Base-by-base conservation (phyloP, 805 yeast species). In the Maudiozyma barnettii region DNA sequence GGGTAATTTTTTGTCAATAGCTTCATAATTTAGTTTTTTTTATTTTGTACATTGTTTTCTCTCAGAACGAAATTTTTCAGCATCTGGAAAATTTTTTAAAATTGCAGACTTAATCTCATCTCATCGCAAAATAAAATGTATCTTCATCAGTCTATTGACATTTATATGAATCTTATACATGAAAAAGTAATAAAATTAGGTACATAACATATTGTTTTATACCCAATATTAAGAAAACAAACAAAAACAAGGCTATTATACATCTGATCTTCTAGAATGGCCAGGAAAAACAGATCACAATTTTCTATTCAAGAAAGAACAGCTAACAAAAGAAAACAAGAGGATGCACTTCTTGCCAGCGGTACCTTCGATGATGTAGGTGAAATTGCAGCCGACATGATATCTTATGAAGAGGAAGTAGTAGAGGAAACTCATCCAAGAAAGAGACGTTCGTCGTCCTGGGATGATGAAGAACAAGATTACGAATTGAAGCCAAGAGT, bases 401-500 rank as follows among this genome's bases (percentile, higher is more conserved):
- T 22, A 12, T n/a, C 20, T 19, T 18, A 6, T 16, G 49, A 51
- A 31, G 55, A 49, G n/a, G 53, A 51, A 14, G 31, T 36, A 40
- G 46, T 51, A 37, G 44, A 51, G 13, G 42, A 42, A 13, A 14
- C 37, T 5, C 38, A 39, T 18, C 14, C 46, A 9, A 49, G 51
- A 39, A 52, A 47, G 44, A 52, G 40, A 33, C 38, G 45, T 13
- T 45, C 45, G 20, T n/a, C 50, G 4, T 69, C 74, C 48, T 79
- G 82, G 83, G 87, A 81, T n/a, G 75, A 82, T 48, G 82, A 77
- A 49, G 95, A 86, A 56, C 85, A 81, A 57, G 90, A 79, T 47
- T 89, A 87, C 56, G 98, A 90, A 61, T 65, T 72, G 53, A 67
- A 61, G 47, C 95, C 96, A 1, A 75, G 98, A 63, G 57, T 64